phyloP scores from a whole-genome alignment of 345 rosid genomes.

The thale cress (Arabidopsis thaliana) region TAIR10.1 NC_003076.8:4883001-4883500 shows the following conservation, averaged over 20 bases:
- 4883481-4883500: slow-evolving; percentile 99
- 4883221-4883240: slow-evolving; percentile 3
- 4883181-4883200: neutral
- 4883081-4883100: slow-evolving; percentile 14
- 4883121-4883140: slow-evolving; percentile 16
- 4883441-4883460: slow-evolving; percentile 99
- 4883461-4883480: slow-evolving; percentile 98
- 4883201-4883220: neutral
- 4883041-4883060: slow-evolving; percentile 13
- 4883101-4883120: neutral
- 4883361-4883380: slow-evolving; percentile 66
- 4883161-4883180: neutral
- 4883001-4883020: slow-evolving; percentile 72
- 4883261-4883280: slow-evolving; percentile 32
- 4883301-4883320: slow-evolving; percentile 96
- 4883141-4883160: slow-evolving; percentile 9
- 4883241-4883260: slow-evolving; percentile 6
- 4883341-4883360: slow-evolving; percentile 84
- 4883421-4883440: slow-evolving; percentile 95
- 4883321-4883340: slow-evolving; percentile 82
- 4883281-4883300: slow-evolving; percentile 69
- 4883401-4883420: slow-evolving; percentile 98
- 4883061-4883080: slow-evolving; percentile 10
- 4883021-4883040: slow-evolving; percentile 50
- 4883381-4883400: slow-evolving; percentile 97